Percentiles rank a stretch among this genome's conserved stretches.
phyloP scores from a whole-genome alignment of 129 eudicot species.

The Helichrysum umbraculigerum region DNA sequence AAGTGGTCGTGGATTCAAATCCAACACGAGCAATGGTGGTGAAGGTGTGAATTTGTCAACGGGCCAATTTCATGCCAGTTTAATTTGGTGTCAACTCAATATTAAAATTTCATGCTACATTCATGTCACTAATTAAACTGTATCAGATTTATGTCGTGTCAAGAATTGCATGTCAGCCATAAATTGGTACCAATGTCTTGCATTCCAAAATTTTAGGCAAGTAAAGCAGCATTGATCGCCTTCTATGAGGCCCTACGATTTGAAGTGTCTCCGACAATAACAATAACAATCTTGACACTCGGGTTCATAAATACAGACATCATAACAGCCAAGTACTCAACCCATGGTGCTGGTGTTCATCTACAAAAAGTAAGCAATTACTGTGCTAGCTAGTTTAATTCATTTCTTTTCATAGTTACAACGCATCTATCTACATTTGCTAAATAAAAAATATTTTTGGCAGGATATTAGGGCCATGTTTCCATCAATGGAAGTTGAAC shows the following conservation, averaged over 20 bases:
- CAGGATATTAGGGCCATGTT: slow-evolving; percentile 17
- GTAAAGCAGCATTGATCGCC: slow-evolving; percentile 46
- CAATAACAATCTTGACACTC: slow-evolving; percentile 35
- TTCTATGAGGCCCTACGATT: slow-evolving; percentile 40
- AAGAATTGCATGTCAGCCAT: no score
- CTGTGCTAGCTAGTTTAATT: neutral
- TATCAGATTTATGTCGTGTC: no score
- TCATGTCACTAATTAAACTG: no score
- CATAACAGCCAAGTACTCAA: slow-evolving; percentile 32
- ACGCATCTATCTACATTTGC: neutral
- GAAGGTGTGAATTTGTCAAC: no score
- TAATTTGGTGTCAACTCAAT: no score
- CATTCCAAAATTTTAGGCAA: slow-evolving; percentile 29
- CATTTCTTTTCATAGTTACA: no score
- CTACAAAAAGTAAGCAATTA: slow-evolving; percentile 15
- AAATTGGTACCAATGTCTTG: no score
- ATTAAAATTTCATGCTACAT: no score
- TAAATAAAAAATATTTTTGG: neutral
- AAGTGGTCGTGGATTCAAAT: no score
- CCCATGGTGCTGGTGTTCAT: slow-evolving; percentile 14
- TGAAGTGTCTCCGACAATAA: slow-evolving; percentile 33
- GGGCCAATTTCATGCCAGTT: no score
- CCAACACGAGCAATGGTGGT: no score
- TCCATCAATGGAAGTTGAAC: slow-evolving; percentile 28
- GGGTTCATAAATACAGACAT: slow-evolving; percentile 29